Evolutionary conservation across 1,284 basidiomycete genomes (phyloP), one percentile per base, ranked within the genome.

Genomic region (Cutaneotrichosporon sp.): DNA sequence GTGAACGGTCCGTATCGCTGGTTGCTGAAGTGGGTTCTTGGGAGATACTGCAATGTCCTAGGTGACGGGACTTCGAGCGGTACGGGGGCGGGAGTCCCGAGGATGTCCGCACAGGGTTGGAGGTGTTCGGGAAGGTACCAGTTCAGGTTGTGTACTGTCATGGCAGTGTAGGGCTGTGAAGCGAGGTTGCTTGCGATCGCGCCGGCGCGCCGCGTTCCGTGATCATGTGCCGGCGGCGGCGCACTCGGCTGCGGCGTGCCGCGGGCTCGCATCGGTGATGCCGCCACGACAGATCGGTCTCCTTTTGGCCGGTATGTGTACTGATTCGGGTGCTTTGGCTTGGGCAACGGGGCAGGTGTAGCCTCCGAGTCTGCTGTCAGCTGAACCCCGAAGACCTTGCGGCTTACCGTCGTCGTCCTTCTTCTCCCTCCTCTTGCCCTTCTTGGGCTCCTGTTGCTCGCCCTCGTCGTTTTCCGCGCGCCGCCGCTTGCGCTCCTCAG

Each of bases 111-210:
- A 63, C 97, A 88, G 75, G 95, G 90, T 0, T 89, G 86, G 49
- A 99, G 86, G 80, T 98, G 96, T 81, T 99, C 96, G 10, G 96
- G 96, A 56, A 99, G 83, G 65, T 88, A 86, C 94, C 93, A 97
- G 53, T 89, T 88, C 8, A 80, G 70, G 60, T 75, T 70, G 63
- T 71, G 65, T n/a, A 77, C 73, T 4, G 74, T 70, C 22, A 72
- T 65, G 2, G 70, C 59, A 9, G 71, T 68, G 34, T 71, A 69
- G 5, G 71, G 73, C 21, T 71, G 70, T 31, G 67, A 65, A 11
- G 75, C 72, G 8, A 69, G 67, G 31, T 70, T 73, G 57, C 66
- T 72, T 32, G 73, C 76, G 11, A 73, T 69, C 1, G 72, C 76
- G 5, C 72, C 76, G 5, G 73, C 84, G 73, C 81, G 75, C 56